These are phyloP conservation scores for Flaveria floridana DNA, from an alignment of 140 eudicot genomes.

Conservation along the genomic window DNA sequence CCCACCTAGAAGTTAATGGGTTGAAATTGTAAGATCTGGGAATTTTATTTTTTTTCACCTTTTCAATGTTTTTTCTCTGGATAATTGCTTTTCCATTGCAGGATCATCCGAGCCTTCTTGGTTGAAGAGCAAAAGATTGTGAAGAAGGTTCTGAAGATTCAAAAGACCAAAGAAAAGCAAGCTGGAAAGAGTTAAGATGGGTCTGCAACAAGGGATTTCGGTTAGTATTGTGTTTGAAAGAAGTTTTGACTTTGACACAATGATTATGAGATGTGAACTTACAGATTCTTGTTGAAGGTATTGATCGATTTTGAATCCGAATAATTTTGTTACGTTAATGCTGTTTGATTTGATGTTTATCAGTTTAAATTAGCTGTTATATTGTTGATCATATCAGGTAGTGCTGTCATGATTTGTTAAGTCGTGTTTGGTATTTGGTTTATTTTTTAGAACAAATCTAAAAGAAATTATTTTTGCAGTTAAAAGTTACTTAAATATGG, in stretches of 20 bases:
- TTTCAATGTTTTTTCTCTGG: not conserved
- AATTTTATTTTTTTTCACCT: not conserved
- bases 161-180: conserved; percentile 17
- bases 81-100: not conserved
- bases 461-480: not conserved
- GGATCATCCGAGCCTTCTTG: conserved; percentile 16
- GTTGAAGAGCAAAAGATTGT: conserved; percentile 21
- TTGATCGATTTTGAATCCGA: conserved; percentile 6
- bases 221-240: conserved; percentile 11
- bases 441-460: not conserved
- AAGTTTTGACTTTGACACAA: conserved; percentile 8
- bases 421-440: not conserved
- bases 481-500: not conserved
- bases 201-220: not conserved
- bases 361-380: not conserved
- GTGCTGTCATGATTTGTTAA: not conserved
- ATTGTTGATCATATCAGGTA: not conserved
- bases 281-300: conserved; percentile 1
- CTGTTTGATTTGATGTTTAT: not conserved
- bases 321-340: not conserved
- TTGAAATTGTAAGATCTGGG: not conserved
- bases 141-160: conserved; percentile 19
- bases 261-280: conserved; percentile 13
- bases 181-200: conserved; percentile 9
- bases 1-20: not conserved